Percentiles rank a stretch among this genome's conserved stretches.
phyloP scores from a whole-genome alignment of 2,329 filamentous ascomycete genomes.

The Phoma sp. region DNA sequence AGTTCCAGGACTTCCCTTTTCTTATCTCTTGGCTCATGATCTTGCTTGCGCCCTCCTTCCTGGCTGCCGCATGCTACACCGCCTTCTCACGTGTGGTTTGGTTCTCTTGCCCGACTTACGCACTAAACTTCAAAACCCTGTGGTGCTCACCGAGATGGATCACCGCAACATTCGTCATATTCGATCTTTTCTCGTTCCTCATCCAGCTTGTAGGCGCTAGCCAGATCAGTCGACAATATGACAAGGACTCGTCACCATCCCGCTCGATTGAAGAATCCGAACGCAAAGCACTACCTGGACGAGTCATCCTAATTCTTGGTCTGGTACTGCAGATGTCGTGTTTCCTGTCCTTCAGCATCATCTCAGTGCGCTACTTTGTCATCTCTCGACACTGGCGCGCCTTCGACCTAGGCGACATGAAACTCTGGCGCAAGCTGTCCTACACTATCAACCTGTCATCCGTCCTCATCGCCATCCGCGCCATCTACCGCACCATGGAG shows the following conservation, averaged over 20 bases:
- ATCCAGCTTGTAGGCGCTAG: slow-evolving; percentile 55
- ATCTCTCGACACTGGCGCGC: slow-evolving; percentile 39
- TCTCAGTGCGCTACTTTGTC: slow-evolving; percentile 44
- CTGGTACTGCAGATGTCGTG: slow-evolving; percentile 59
- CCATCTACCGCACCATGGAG: slow-evolving; percentile 61
- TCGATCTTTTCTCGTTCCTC: slow-evolving; percentile 57
- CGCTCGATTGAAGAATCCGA: slow-evolving; percentile 49
- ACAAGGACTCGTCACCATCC: slow-evolving; percentile 43
- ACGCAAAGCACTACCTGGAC: slow-evolving; percentile 35
- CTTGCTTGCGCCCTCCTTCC: slow-evolving; percentile 57
- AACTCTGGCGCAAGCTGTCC: slow-evolving; percentile 43
- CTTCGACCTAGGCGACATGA: slow-evolving; percentile 44
- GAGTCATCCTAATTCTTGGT: slow-evolving; percentile 53
- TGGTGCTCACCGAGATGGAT: slow-evolving; percentile 54
- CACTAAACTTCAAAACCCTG: slow-evolving; percentile 51
- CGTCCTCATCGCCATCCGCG: slow-evolving; percentile 52
- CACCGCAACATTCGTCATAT: slow-evolving; percentile 57
- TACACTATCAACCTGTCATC: slow-evolving; percentile 46
- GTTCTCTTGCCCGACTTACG: slow-evolving; percentile 46
- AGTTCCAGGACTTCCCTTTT: slow-evolving; percentile 43
- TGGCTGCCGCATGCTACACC: slow-evolving; percentile 60
- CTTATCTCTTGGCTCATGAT: slow-evolving; percentile 55
- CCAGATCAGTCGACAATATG: slow-evolving; percentile 48
- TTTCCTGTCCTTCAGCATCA: slow-evolving; percentile 58
- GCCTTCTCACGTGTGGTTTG: slow-evolving; percentile 55